Conservation (phyloP, 495 filamentous ascomycete genomes). For the Tuber magnatum region DNA sequence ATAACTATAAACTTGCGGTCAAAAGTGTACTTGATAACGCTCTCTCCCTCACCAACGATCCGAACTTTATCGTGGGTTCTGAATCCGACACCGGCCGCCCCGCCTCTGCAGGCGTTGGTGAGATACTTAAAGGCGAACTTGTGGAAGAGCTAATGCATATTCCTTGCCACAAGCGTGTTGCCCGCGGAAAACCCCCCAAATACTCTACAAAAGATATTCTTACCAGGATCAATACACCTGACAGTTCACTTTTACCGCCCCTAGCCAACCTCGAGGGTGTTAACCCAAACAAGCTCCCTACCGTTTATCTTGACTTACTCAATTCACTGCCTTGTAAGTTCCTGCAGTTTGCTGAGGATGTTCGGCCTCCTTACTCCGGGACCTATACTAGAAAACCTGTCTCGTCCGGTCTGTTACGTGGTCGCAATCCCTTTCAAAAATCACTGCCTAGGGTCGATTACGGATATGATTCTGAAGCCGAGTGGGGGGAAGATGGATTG, state of each 20-base stretch:
- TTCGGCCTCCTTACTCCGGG: conserved; percentile 82
- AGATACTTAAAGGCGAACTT: conserved; percentile 46
- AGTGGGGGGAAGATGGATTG: conserved; percentile 66
- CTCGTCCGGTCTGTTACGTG: conserved; percentile 48
- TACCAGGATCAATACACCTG: conserved; percentile 37
- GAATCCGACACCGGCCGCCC: conserved; percentile 48
- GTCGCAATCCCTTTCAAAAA: conserved; percentile 62
- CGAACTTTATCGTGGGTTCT: conserved; percentile 46
- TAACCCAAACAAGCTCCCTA: background rate
- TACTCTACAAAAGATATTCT: conserved; percentile 55
- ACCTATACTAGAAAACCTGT: conserved; percentile 61
- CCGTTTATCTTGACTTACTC: conserved; percentile 50
- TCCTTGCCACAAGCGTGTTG: conserved; percentile 47
- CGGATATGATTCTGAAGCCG: conserved; percentile 93
- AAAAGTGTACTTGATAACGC: conserved; percentile 38
- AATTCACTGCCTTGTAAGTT: conserved; percentile 64
- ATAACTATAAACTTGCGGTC: conserved; percentile 52
- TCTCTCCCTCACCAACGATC: conserved; percentile 15
- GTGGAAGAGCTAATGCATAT: conserved; percentile 56
- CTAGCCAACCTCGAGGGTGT: conserved; percentile 43
- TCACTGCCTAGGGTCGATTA: conserved; percentile 67
- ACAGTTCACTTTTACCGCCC: conserved; percentile 40
- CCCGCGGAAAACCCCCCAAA: conserved; percentile 52
- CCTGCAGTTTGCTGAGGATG: conserved; percentile 75
- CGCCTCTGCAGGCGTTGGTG: conserved; percentile 40